Evolutionary conservation across 2,329 filamentous ascomycete genomes (phyloP).

Genomic region (Alternaria sp.): DNA sequence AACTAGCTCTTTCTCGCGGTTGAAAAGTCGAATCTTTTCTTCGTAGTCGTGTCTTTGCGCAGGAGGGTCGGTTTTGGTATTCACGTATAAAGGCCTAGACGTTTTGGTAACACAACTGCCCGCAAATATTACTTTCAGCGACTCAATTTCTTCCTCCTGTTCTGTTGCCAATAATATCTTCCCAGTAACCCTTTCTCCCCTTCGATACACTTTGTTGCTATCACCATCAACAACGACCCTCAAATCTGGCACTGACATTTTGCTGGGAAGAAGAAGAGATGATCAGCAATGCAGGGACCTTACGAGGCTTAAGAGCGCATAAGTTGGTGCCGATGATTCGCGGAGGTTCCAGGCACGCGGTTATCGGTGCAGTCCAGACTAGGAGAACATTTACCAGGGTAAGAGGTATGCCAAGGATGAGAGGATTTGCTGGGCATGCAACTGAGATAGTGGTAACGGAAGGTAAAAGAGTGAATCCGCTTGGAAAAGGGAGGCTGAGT

Average conservation of each 20-base stretch:
- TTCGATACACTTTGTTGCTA: slow-evolving; percentile 38
- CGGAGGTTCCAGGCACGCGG: slow-evolving; percentile 35
- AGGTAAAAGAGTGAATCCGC: slow-evolving; percentile 28
- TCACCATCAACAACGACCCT: slow-evolving; percentile 47
- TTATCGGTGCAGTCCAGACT: slow-evolving; percentile 38
- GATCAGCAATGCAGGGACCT: slow-evolving; percentile 42
- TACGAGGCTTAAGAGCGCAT: slow-evolving; percentile 32
- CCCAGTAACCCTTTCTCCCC: slow-evolving; percentile 48
- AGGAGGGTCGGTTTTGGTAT: slow-evolving; percentile 25
- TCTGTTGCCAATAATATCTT: slow-evolving; percentile 42
- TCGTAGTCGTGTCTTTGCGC: slow-evolving; percentile 35
- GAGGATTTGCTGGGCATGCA: slow-evolving; percentile 42
- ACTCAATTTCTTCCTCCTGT: slow-evolving; percentile 40
- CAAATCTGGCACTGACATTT: slow-evolving; percentile 41
- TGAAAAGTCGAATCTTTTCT: slow-evolving; percentile 44
- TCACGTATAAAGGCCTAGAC: slow-evolving; percentile 36
- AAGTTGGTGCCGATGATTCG: slow-evolving; percentile 24
- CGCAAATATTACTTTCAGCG: slow-evolving; percentile 42
- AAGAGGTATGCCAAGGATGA: slow-evolving; percentile 40
- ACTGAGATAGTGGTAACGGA: slow-evolving; percentile 32
- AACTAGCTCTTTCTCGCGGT: slow-evolving; percentile 37
- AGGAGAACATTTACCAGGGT: slow-evolving; percentile 45
- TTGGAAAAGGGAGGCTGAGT: slow-evolving; percentile 31
- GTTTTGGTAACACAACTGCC: slow-evolving; percentile 48
- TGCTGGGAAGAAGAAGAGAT: slow-evolving; percentile 18